Conservation (phyloP, 129 eudicot species). For the Chrysanthemum makinoi region DNA sequence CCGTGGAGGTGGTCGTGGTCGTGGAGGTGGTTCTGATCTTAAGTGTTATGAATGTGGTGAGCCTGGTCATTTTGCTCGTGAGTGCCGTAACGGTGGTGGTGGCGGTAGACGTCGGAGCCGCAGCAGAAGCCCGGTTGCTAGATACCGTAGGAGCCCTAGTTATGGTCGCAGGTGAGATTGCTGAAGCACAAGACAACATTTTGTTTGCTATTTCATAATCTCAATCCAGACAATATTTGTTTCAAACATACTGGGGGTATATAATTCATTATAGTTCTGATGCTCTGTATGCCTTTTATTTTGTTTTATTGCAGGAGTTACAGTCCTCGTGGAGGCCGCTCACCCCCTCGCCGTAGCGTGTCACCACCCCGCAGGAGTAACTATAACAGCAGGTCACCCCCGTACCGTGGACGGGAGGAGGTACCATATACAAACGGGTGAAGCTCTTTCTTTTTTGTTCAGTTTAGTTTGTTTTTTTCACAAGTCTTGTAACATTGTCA, state of each 20-base stretch:
- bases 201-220: background rate
- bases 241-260: background rate
- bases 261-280: background rate
- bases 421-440: slow-evolving; percentile 86
- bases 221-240: background rate
- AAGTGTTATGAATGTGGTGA: slow-evolving; percentile 99
- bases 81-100: slow-evolving; percentile 71
- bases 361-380: slow-evolving; percentile 83
- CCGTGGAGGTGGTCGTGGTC: slow-evolving; percentile 93
- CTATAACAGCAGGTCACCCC: slow-evolving; percentile 83
- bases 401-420: slow-evolving; percentile 94
- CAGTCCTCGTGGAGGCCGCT: slow-evolving; percentile 93
- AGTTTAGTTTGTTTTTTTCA: background rate
- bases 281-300: background rate
- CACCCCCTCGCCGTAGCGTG: slow-evolving; percentile 84
- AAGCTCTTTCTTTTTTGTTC: slow-evolving; percentile 1
- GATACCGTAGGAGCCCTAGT: slow-evolving; percentile 95
- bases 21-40: slow-evolving; percentile 88
- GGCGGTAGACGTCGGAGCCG: slow-evolving; percentile 90
- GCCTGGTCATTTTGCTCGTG: slow-evolving; percentile 98
- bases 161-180: slow-evolving; percentile 82
- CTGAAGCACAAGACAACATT: slow-evolving; percentile 7
- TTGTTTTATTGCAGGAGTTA: slow-evolving; percentile 57
- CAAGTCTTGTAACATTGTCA: background rate
- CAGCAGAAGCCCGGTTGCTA: slow-evolving; percentile 71